phyloP scores from a whole-genome alignment of 116 monocot species.

The Iris pallida region DNA sequence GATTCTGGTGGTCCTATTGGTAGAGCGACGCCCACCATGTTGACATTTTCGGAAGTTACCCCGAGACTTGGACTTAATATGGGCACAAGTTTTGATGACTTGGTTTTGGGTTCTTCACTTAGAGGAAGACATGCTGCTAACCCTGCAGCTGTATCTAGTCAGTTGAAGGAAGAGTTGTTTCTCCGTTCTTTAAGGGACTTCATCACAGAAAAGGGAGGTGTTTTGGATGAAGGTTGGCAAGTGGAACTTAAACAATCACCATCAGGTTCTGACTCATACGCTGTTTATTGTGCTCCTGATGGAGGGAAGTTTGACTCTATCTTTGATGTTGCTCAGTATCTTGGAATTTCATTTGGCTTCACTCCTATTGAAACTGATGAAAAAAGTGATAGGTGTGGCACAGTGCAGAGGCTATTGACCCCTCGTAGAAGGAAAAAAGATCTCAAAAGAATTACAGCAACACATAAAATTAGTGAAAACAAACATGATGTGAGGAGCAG shows the following conservation, averaged over 20 bases:
- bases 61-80: conserved; percentile 7
- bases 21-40: conserved; percentile 11
- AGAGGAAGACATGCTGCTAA: conserved; percentile 14
- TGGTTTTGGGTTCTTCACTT: conserved; percentile 19
- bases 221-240: conserved; percentile 51
- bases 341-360: conserved; percentile 35
- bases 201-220: conserved; percentile 39
- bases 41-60: conserved; percentile 18
- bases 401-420: conserved; percentile 34
- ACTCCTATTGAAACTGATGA: conserved; percentile 39
- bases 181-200: conserved; percentile 41
- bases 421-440: conserved; percentile 52
- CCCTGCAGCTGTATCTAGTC: conserved; percentile 11
- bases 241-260: conserved; percentile 45
- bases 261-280: conserved; percentile 23
- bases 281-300: conserved; percentile 62
- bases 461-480: conserved; percentile 27
- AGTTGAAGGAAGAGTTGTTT: conserved; percentile 24
- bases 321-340: conserved; percentile 69
- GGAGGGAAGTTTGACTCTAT: conserved; percentile 75
- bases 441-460: conserved; percentile 34
- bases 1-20: conserved; percentile 15
- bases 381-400: conserved; percentile 31
- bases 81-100: conserved; percentile 15
- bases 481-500: conserved; percentile 23